Evolutionary conservation across 208 protist genomes (phyloP), one percentile per base, ranked within the genome.

Genomic region (Acanthamoeba royreba): DNA sequence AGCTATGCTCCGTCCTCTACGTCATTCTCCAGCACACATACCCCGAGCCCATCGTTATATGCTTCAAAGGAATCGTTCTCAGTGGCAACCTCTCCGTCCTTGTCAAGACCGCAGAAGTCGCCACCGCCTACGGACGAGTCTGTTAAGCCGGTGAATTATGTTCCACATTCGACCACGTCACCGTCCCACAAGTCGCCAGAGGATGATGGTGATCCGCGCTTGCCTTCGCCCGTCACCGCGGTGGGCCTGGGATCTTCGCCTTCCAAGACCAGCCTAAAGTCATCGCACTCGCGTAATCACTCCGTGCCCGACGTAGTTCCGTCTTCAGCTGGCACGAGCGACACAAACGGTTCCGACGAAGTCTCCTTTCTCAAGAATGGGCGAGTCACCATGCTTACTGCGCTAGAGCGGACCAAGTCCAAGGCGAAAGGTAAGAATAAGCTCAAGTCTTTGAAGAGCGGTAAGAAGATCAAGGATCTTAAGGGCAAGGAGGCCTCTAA

Each of bases 321-420:
- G 33, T n/a, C 52, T n/a, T 38, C 43, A 43, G 22, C 19, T 15
- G 42, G 40, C 4, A 4, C 72, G 42, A 31, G 66, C 42, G 72
- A 77, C 33, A 45, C 43, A 43, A 40, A 22, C 25, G 42, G 40
- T 8, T 35, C 72, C n/a, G 43, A 40, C 72, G 72, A 83, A 19
- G 72, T 53, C 25, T 83, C 72, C 28, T 83, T 83, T 43, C 42
- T 83, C 42, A 83, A 83, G 72, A 83, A 83, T 40, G 72, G 72
- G 5, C 72, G 72, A 17, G 43, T 83, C 42, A 83, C 72, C 4
- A 8, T 52, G 72, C 72, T 83, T 38, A 43, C 63, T 38, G 38
- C 63, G 63, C 63, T 45, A 8, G 63, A 77, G 49, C 49, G 49
- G 49, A 19, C 49, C 9, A 55, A 55, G 49, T 25, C 9, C 49